A percentile compares a stretch with the other conserved stretches of the same genome.
phyloP scores from a whole-genome alignment of 129 eudicot species.

The Flaveria ramosissima region DNA sequence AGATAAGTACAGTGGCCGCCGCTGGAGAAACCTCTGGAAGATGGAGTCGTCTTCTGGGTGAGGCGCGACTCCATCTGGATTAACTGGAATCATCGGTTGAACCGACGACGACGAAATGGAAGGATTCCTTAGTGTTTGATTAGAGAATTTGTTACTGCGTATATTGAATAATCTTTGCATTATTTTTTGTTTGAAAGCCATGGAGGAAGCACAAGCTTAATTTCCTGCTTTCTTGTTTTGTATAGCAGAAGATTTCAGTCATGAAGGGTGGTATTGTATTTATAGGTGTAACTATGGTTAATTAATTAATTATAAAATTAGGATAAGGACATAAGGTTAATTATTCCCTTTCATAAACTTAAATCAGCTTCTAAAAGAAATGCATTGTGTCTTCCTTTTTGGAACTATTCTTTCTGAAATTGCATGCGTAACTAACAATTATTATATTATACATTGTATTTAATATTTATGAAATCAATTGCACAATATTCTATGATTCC shows the following conservation, averaged over 20 bases:
- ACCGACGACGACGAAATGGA: conserved; percentile 47
- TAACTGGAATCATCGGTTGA: conserved; percentile 34
- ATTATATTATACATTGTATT: neutral
- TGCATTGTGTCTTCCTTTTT: neutral
- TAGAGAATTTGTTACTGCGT: conserved; percentile 32
- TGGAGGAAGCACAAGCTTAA: conserved; percentile 32
- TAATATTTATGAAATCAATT: too few species aligned
- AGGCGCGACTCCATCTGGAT: conserved; percentile 31
- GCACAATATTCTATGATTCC: too few species aligned
- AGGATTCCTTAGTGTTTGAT: conserved; percentile 44
- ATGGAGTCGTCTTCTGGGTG: conserved; percentile 54
- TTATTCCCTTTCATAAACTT: neutral
- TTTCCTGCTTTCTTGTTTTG: neutral
- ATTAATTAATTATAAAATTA: conserved; percentile 1
- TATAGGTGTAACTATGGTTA: conserved; percentile 32
- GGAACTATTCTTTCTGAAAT: neutral
- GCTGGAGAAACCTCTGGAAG: conserved; percentile 46
- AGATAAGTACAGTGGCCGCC: conserved; percentile 38
- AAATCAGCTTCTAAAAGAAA: neutral
- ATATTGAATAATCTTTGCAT: conserved; percentile 48
- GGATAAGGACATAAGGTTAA: conserved; percentile 4
- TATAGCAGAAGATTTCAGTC: neutral
- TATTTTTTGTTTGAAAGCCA: conserved; percentile 74
- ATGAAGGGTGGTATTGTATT: conserved; percentile 3
- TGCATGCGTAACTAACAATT: neutral